These are phyloP conservation scores for Strobilomyces echinocephalus DNA, from an alignment of 768 basidiomycete species.

Conservation along the genomic window DNA sequence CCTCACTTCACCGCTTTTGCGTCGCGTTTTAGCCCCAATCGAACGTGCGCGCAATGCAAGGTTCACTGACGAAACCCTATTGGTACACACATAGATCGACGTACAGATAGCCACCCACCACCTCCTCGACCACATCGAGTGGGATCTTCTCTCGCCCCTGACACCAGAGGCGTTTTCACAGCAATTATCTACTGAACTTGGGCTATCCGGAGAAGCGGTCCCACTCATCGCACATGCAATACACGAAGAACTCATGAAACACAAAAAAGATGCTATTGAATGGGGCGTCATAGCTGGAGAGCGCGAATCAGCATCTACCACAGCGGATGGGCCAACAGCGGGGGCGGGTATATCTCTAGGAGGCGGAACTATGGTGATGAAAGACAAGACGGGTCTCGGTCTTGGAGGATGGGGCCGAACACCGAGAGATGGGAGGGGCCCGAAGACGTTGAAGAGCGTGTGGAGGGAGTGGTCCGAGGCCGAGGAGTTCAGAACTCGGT, in stretches of 20 bases:
- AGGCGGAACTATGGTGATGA: slow-evolving; percentile 51
- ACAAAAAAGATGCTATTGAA: slow-evolving; percentile 93
- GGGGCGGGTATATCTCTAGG: slow-evolving; percentile 10
- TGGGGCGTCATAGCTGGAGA: slow-evolving; percentile 81
- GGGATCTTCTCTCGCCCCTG: slow-evolving; percentile 92
- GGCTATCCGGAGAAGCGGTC: slow-evolving; percentile 79
- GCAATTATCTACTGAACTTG: slow-evolving; percentile 79
- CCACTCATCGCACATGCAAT: slow-evolving; percentile 91
- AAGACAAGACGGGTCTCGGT: slow-evolving; percentile 80
- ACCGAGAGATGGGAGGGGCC: slow-evolving; percentile 74
- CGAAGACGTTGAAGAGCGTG: slow-evolving; percentile 76
- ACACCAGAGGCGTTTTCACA: slow-evolving; percentile 83
- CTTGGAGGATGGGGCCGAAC: slow-evolving; percentile 71
- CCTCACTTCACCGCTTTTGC: slow-evolving; percentile 9
- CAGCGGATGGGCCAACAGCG: slow-evolving; percentile 13
- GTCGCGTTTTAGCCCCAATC: slow-evolving; percentile 10
- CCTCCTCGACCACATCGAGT: slow-evolving; percentile 93
- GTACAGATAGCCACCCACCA: slow-evolving; percentile 93
- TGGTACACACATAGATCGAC: slow-evolving; percentile 65
- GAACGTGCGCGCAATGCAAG: slow-evolving; percentile 14
- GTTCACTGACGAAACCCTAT: slow-evolving; percentile 7
- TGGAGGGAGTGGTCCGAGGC: slow-evolving; percentile 96
- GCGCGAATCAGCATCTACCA: slow-evolving; percentile 27
- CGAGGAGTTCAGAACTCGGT: slow-evolving; percentile 83
- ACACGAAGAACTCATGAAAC: slow-evolving; percentile 92